Percentiles rank a stretch among this genome's conserved stretches.
Evolutionary conservation across 768 basidiomycete genomes (phyloP).

Genomic region (Neoboletus subvelutipes): DNA sequence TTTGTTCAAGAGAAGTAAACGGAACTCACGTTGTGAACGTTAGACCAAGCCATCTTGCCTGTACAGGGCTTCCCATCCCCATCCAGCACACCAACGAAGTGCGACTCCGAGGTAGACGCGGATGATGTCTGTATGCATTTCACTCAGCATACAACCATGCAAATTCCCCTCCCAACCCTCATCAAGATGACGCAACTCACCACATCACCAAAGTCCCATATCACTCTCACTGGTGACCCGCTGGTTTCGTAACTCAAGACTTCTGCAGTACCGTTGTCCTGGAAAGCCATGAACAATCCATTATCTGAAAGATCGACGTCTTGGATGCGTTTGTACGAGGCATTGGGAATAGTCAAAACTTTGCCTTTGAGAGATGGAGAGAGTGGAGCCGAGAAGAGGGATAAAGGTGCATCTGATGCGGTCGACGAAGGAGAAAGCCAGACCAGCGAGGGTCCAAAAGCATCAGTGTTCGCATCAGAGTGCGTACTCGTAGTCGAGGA

Average conservation of each 20-base stretch:
- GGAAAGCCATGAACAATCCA: slow-evolving; percentile 62
- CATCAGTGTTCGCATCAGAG: not conserved
- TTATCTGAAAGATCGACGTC: slow-evolving; percentile 58
- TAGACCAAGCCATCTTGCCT: slow-evolving; percentile 68
- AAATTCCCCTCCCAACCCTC: not conserved
- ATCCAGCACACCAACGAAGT: slow-evolving; percentile 59
- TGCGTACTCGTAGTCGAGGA: not conserved
- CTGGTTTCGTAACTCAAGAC: slow-evolving; percentile 47
- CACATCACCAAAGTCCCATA: slow-evolving; percentile 58
- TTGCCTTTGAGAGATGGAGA: slow-evolving; percentile 51
- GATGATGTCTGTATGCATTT: slow-evolving; percentile 39
- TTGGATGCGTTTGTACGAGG: slow-evolving; percentile 49
- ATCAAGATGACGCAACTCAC: slow-evolving; percentile 32
- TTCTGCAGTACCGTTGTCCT: slow-evolving; percentile 53
- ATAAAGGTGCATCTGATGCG: slow-evolving; percentile 8
- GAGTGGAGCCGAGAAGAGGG: slow-evolving; percentile 41
- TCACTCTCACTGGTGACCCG: slow-evolving; percentile 40
- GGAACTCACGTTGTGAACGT: slow-evolving; percentile 47
- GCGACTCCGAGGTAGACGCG: slow-evolving; percentile 42
- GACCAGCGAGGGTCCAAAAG: slow-evolving; percentile 22
- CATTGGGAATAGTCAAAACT: slow-evolving; percentile 41
- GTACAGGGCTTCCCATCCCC: slow-evolving; percentile 52
- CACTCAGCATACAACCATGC: not conserved
- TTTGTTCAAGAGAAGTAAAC: not conserved
- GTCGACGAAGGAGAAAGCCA: slow-evolving; percentile 36